Evolutionary conservation across 208 protist species (phyloP).

Genomic region (Trypanosoma platydactyli): DNA sequence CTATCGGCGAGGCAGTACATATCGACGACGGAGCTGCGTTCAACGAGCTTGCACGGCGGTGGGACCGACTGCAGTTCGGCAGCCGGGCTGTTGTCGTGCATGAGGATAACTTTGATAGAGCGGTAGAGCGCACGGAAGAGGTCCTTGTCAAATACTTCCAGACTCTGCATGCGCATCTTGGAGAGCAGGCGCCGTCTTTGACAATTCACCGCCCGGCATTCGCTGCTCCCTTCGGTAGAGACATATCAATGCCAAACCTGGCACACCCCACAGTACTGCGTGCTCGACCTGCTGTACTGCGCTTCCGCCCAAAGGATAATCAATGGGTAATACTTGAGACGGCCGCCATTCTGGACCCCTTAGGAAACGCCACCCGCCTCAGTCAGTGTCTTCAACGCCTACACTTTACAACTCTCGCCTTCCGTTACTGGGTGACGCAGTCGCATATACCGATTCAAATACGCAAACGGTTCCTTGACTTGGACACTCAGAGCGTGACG

Average conservation of each 20-base stretch:
- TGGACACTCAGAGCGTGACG: constrained; percentile 68
- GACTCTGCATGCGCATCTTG: constrained; percentile 63
- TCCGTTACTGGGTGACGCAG: constrained; percentile 80
- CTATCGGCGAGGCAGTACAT: constrained; percentile 76
- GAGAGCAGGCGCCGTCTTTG: constrained; percentile 78
- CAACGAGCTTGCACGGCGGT: constrained; percentile 84
- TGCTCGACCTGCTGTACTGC: constrained; percentile 67
- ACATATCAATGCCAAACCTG: background rate
- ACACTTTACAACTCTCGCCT: constrained; percentile 77
- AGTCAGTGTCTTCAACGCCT: constrained; percentile 62
- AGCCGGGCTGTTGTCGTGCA: constrained; percentile 75
- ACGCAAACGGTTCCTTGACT: constrained; percentile 81
- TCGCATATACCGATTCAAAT: constrained; percentile 82
- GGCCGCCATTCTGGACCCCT: constrained; percentile 69
- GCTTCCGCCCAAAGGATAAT: constrained; percentile 86
- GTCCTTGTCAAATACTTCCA: constrained; percentile 81
- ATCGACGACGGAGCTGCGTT: constrained; percentile 87
- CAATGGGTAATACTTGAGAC: constrained; percentile 89
- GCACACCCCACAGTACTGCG: constrained; percentile 40
- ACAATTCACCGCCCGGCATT: constrained; percentile 87
- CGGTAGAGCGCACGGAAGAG: constrained; percentile 70
- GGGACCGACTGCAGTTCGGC: constrained; percentile 87
- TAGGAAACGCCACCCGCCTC: constrained; percentile 53
- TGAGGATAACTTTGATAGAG: constrained; percentile 63
- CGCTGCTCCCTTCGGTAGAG: constrained; percentile 41